Evolutionary conservation across 164 flowering plant species (phyloP).

Genomic region (Aristolochia contorta): DNA sequence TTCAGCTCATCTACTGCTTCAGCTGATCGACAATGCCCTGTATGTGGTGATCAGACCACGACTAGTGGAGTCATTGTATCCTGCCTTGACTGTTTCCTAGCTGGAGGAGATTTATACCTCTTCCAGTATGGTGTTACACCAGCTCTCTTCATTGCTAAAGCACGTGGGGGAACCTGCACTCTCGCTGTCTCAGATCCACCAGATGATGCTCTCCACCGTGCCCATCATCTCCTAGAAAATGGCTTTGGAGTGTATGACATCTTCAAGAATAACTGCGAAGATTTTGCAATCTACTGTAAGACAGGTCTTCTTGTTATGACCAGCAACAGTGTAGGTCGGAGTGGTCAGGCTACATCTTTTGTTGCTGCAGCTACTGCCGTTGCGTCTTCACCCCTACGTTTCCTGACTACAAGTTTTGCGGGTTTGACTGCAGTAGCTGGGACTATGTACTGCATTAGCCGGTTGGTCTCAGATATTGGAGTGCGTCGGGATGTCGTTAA

Average conservation of each 20-base stretch:
- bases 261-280: slow-evolving; percentile 83
- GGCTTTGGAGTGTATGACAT: slow-evolving; percentile 67
- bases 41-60: slow-evolving; percentile 54
- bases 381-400: slow-evolving; percentile 60
- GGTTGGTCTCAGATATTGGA: slow-evolving; percentile 63
- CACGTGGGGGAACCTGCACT: slow-evolving; percentile 89
- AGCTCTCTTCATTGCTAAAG: slow-evolving; percentile 51
- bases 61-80: slow-evolving; percentile 56
- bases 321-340: slow-evolving; percentile 53
- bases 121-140: slow-evolving; percentile 53
- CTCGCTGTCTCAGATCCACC: slow-evolving; percentile 52
- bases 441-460: slow-evolving; percentile 57
- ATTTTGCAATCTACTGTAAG: slow-evolving; percentile 80
- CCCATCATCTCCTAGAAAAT: slow-evolving; percentile 50
- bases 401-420: slow-evolving; percentile 45
- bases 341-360: slow-evolving; percentile 69
- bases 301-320: slow-evolving; percentile 56
- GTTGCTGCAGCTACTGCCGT: slow-evolving; percentile 52
- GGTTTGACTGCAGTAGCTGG: slow-evolving; percentile 50
- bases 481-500: slow-evolving; percentile 57
- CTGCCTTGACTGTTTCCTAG: slow-evolving; percentile 73
- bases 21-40: slow-evolving; percentile 38
- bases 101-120: slow-evolving; percentile 58
- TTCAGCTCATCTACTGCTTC: slow-evolving; percentile 54
- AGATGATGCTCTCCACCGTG: slow-evolving; percentile 51